Evolutionary conservation across 2,329 filamentous ascomycete species (phyloP).

Genomic region (Mycosphaerelloides madeirae): DNA sequence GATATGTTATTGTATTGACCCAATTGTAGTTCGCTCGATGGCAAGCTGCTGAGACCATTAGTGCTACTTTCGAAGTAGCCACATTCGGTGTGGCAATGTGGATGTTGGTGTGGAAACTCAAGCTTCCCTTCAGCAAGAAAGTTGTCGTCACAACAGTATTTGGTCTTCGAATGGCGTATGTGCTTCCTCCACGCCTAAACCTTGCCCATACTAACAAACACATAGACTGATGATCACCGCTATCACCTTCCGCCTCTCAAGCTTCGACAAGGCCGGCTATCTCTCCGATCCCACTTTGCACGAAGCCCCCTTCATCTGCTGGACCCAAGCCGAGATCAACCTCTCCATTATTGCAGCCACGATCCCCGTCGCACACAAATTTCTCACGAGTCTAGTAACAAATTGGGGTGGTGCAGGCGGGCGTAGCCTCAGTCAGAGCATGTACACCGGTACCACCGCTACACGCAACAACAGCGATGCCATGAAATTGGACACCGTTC

Average conservation of each 20-base stretch:
- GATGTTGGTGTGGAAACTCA: slow-evolving; percentile 12
- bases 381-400: slow-evolving; percentile 15
- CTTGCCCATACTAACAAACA: not conserved
- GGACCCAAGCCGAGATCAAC: slow-evolving; percentile 16
- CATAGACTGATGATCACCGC: slow-evolving; percentile 9
- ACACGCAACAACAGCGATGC: too few relatives aligned
- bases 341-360: slow-evolving; percentile 19
- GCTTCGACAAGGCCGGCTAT: slow-evolving; percentile 7
- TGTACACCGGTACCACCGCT: too few relatives aligned
- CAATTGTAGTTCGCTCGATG: too few relatives aligned
- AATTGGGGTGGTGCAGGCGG: slow-evolving; percentile 15
- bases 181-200: too few relatives aligned
- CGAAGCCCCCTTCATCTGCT: slow-evolving; percentile 12
- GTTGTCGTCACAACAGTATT: slow-evolving; percentile 4
- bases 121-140: slow-evolving; percentile 4
- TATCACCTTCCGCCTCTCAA: slow-evolving; percentile 10
- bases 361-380: slow-evolving; percentile 13
- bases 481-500: too few relatives aligned
- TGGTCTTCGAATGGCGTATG: slow-evolving; percentile 8
- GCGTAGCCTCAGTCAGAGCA: too few relatives aligned
- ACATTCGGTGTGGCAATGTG: too few relatives aligned
- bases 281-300: slow-evolving; percentile 7
- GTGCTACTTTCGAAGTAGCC: too few relatives aligned
- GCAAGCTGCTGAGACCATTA: too few relatives aligned
- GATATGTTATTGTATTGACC: too few relatives aligned